Percentiles rank a stretch among this genome's conserved stretches.
Evolutionary conservation across 495 filamentous ascomycete species (phyloP).

Genomic region (Cercophora newfieldiana): DNA sequence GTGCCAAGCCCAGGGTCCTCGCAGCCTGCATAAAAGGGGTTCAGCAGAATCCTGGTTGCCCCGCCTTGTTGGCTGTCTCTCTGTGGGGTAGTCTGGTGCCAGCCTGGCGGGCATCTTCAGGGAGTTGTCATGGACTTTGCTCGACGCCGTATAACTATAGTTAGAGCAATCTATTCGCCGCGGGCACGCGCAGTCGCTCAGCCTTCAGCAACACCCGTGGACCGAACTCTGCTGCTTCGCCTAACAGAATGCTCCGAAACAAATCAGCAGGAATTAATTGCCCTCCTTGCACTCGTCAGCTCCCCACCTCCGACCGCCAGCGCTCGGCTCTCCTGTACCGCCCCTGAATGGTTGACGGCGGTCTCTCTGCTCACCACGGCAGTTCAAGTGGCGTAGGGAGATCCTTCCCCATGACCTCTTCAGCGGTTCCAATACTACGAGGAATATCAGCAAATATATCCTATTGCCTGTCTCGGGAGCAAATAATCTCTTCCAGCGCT

Average conservation of each 20-base stretch:
- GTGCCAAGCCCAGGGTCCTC: conserved; percentile 12
- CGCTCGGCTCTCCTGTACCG: neutral
- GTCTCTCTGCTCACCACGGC: conserved; percentile 58
- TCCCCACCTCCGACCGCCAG: neutral
- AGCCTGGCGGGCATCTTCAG: neutral
- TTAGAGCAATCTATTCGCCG: neutral
- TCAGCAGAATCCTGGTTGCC: neutral
- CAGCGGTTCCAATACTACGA: conserved; percentile 71
- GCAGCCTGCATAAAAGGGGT: neutral
- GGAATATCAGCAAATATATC: no score
- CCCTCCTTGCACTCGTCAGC: neutral
- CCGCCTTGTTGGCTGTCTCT: neutral
- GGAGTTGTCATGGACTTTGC: neutral
- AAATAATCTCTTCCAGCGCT: no score
- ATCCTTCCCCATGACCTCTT: conserved; percentile 59
- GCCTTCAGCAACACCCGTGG: neutral
- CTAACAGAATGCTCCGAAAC: neutral
- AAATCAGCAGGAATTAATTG: neutral
- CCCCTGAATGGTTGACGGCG: neutral
- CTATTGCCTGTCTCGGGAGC: no score
- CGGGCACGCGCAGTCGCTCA: neutral
- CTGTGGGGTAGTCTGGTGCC: neutral
- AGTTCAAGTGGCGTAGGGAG: conserved; percentile 65
- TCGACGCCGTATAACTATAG: neutral
- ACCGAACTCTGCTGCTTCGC: neutral